Conservation (phyloP, 176 grass and related monocot species). For the Cocos nucifera region DNA sequence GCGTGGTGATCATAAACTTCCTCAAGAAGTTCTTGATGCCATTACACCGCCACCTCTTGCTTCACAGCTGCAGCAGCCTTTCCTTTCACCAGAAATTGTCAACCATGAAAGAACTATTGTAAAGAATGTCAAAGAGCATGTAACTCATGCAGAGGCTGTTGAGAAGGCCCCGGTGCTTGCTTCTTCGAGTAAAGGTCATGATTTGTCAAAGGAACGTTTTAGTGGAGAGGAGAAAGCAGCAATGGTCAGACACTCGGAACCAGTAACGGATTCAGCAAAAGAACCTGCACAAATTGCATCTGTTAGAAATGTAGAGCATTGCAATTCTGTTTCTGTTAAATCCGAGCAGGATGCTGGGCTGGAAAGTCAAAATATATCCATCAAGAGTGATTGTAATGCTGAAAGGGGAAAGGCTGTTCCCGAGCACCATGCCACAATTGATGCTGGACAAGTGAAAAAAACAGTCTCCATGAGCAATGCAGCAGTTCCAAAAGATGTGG, state of each 20-base stretch:
- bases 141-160: constrained; percentile 36
- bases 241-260: constrained; percentile 28
- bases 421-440: constrained; percentile 32
- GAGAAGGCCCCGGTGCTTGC: constrained; percentile 39
- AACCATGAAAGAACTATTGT: constrained; percentile 23
- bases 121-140: constrained; percentile 34
- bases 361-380: constrained; percentile 47
- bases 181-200: constrained; percentile 25
- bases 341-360: constrained; percentile 78
- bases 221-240: constrained; percentile 48
- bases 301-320: constrained; percentile 41
- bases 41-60: constrained; percentile 44
- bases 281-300: constrained; percentile 46
- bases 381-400: constrained; percentile 41
- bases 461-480: constrained; percentile 38
- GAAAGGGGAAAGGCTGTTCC: constrained; percentile 79
- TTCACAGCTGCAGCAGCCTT: constrained; percentile 35
- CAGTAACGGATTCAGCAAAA: constrained; percentile 39
- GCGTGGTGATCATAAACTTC: constrained; percentile 82
- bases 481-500: constrained; percentile 38
- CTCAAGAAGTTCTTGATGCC: constrained; percentile 87
- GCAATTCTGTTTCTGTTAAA: constrained; percentile 44
- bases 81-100: constrained; percentile 19
- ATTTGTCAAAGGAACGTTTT: constrained; percentile 57
- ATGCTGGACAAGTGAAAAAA: constrained; percentile 70